Conservation (phyloP, 345 rosid species). For the Lumnitzera racemosa region DNA sequence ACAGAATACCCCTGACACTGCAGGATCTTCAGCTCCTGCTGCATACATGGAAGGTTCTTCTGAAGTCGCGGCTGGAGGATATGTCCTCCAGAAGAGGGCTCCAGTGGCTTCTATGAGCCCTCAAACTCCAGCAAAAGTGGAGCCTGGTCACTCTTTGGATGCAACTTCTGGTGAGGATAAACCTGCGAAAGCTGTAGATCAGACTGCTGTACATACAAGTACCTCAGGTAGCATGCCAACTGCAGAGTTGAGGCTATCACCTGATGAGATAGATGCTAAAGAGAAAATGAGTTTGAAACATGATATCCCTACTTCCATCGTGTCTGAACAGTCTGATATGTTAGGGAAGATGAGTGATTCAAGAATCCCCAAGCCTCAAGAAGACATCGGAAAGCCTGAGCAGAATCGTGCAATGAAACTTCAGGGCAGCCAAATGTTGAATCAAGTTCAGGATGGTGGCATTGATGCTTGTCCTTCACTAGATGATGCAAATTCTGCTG, state of each 20-base stretch:
- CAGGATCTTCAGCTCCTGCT: conserved; percentile 24
- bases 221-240: conserved; percentile 2
- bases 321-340: too few relatives aligned
- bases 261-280: conserved; percentile 18
- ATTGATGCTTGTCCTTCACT: conserved; percentile 20
- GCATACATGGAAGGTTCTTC: conserved; percentile 36
- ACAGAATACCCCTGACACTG: conserved; percentile 34
- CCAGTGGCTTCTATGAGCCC: conserved; percentile 11
- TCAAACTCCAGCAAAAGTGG: conserved; percentile 28
- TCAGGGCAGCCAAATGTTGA: conserved; percentile 24
- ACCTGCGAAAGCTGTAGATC: conserved; percentile 19
- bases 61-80: conserved; percentile 36
- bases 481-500: conserved; percentile 30
- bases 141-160: conserved; percentile 27
- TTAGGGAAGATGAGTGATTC: conserved; percentile 18
- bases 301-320: not conserved
- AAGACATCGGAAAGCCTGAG: conserved; percentile 24
- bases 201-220: conserved; percentile 17
- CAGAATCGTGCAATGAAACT: too few relatives aligned
- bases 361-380: conserved; percentile 19
- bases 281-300: conserved; percentile 12
- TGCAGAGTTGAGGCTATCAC: conserved; percentile 22
- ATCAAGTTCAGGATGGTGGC: conserved; percentile 23
- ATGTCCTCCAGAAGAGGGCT: conserved; percentile 66
- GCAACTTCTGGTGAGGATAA: conserved; percentile 25